Base-by-base conservation (phyloP, 768 basidiomycete genomes). In the Russula olivacea region DNA sequence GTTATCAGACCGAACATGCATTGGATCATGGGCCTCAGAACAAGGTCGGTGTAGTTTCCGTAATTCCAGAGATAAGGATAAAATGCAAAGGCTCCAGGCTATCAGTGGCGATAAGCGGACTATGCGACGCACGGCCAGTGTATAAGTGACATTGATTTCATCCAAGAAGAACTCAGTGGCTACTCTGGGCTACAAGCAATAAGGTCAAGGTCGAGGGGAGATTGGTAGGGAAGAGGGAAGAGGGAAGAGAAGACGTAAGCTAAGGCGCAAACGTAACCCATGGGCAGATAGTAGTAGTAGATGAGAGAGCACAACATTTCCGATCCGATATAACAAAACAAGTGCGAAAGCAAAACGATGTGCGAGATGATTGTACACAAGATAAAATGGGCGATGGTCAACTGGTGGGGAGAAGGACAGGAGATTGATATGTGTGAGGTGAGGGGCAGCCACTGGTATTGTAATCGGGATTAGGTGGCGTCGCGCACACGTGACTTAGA, bases 341-440 rank as follows among this genome's bases (percentile, higher is more conserved):
- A 59, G 48, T 64, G 63, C 59, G 63, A 64, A 51, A 64, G 59
- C 63, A 56, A 60, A 55, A 60, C 58, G 53, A 64, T 50, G 47
- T 59, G 54, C 25, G 43, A 59, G 58, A 45, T 51, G 36, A 49
- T 49, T 45, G 51, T 25, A 55, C 55, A 64, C 58, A 60, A 21
- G 40, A 12, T 28, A 32, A 40, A 55, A 28, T 47, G 50, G 34
- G 17, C n/a, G 23, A 38, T 55, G 28, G 2, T 36, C 36, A 34
- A 12, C 23, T 10, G 15, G 47, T 61, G 48, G 38, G 38, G 45
- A 38, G 30, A 10, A 38, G 36, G 28, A 38, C 32, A 9, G 32
- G 32, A 32, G 19, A 25, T n/a, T 60, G 32, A 38, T 49, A 47
- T 54, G 57, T 47, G 28, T 48, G 48, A 23, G 41, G n/a, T n/a